Evolutionary conservation across 2,329 filamentous ascomycete genomes (phyloP), one percentile per base, ranked within the genome.

Genomic region (Ceratocystis cacaofunesta): DNA sequence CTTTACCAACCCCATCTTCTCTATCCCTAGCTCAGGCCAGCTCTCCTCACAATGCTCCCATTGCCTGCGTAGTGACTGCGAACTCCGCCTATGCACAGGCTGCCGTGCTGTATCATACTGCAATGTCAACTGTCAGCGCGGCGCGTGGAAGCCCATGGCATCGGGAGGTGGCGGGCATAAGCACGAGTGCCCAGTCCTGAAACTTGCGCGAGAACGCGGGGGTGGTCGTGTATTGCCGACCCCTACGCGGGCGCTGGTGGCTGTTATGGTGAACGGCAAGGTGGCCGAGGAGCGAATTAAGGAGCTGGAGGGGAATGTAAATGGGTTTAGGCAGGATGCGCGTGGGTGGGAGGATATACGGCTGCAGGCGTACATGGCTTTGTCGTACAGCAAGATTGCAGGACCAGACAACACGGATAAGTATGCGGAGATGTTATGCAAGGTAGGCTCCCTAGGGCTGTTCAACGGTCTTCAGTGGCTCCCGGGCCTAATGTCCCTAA

Each of bases 101-200:
- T 86, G 84, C 74, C 77, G 75, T 32, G 75, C 78, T 1, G 77
- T 78, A 2, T 76, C 75, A 30, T 86, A 86, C 75, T 86, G 84
- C 74, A 75, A 76, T 62, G 65, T 74, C 6, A 69, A 71, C 4
- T 86, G 84, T 73, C 84, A 86, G 73, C 74, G 74, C 28, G 74
- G 76, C 1, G 78, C 81, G 70, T 86, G 84, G 83, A 72, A 72
- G 6, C 71, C 72, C 30, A 25, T 43, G 17, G 25, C 30, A 28
- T 43, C 48, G 2, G 64, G 64, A 1, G 46, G 25, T 22, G 43
- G 44, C 1, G 74, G 77, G 50, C 84, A 86, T 73, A 76, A 77
- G 69, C 73, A 73, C 58, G 84, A 86, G 74, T 86, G 84, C 75
- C 72, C 73, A 32, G 72, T 75, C 41, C 75, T 80, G 68, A 69